Percentiles rank a stretch among this genome's conserved stretches.
Evolutionary conservation across 495 filamentous ascomycete genomes (phyloP).

Genomic region (Xylaria cubensis): DNA sequence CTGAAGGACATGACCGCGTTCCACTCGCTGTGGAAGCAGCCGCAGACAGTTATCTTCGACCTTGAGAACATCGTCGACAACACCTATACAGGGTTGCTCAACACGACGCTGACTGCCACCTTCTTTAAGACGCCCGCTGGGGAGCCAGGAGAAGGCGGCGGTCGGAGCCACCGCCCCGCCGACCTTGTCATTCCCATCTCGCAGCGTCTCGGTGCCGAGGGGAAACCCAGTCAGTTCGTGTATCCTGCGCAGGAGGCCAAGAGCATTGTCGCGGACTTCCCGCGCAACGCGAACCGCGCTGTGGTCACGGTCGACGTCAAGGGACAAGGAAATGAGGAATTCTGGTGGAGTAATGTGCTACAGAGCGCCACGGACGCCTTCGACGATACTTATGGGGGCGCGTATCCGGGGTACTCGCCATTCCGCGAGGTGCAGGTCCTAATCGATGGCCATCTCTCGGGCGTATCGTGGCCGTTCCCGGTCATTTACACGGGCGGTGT

Average conservation of each 20-base stretch:
- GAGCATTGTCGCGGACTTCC: constrained; percentile 61
- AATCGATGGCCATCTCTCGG: constrained; percentile 80
- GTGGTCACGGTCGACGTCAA: constrained; percentile 80
- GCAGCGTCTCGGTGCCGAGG: constrained; percentile 56
- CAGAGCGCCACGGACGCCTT: constrained; percentile 69
- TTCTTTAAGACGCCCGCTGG: constrained; percentile 64
- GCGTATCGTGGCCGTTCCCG: constrained; percentile 86
- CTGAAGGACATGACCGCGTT: constrained; percentile 86
- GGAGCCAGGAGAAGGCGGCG: constrained; percentile 30
- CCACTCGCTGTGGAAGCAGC: constrained; percentile 68
- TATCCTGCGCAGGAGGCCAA: constrained; percentile 70
- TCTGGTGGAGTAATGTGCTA: constrained; percentile 88
- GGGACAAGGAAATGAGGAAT: constrained; percentile 82
- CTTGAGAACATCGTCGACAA: constrained; percentile 78
- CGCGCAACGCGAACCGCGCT: constrained; percentile 71
- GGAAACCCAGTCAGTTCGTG: constrained; percentile 70
- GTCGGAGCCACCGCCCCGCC: constrained; percentile 52
- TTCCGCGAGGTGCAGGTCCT: constrained; percentile 85
- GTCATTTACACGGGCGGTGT: constrained; percentile 91
- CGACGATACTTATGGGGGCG: constrained; percentile 58
- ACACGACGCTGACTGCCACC: constrained; percentile 79
- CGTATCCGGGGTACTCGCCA: constrained; percentile 74
- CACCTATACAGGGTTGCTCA: constrained; percentile 79
- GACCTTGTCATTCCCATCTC: constrained; percentile 82
- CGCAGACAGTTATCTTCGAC: constrained; percentile 83